Conservation (phyloP, 768 basidiomycete genomes). For the Amanita rimosa region DNA sequence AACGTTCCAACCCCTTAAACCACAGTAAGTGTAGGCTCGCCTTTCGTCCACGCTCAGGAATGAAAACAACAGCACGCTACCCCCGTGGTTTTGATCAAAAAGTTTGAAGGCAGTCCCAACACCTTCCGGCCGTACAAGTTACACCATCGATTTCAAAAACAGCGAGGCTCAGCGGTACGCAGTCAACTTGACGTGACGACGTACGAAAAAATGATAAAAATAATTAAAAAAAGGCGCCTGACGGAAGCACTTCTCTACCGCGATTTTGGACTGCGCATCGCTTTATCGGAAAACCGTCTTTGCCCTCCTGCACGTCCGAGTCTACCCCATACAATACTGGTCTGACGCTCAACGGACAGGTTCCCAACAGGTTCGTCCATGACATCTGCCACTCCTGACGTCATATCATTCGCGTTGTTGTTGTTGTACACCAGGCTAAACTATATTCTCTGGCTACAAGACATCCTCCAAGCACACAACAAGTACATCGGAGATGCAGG, state of each 20-base stretch:
- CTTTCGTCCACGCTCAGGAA: too few species aligned
- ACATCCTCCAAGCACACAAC: conserved; percentile 35
- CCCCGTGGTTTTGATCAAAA: too few species aligned
- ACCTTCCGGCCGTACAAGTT: conserved; percentile 16
- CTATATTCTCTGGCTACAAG: conserved; percentile 80
- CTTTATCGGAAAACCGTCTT: conserved; percentile 58
- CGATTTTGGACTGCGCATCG: conserved; percentile 58
- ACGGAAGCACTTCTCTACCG: conserved; percentile 68
- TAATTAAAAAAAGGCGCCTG: conserved; percentile 54
- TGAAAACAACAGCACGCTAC: too few species aligned
- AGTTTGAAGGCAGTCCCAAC: conserved; percentile 12
- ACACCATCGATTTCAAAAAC: conserved; percentile 67
- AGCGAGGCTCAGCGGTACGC: conserved; percentile 55
- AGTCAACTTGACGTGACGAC: not conserved
- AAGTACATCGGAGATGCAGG: conserved; percentile 4
- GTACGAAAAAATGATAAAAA: too few species aligned
- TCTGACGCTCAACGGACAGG: conserved; percentile 27
- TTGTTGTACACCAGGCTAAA: conserved; percentile 63
- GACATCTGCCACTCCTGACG: not conserved
- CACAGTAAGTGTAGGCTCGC: too few species aligned
- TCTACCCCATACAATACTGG: too few species aligned
- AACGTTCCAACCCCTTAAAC: not conserved
- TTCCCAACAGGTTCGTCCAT: conserved; percentile 52
- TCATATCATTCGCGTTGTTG: too few species aligned
- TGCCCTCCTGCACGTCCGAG: conserved; percentile 69